These are phyloP conservation scores for Lactuca sativa DNA, from an alignment of 129 eudicot species.

Conservation along the genomic window DNA sequence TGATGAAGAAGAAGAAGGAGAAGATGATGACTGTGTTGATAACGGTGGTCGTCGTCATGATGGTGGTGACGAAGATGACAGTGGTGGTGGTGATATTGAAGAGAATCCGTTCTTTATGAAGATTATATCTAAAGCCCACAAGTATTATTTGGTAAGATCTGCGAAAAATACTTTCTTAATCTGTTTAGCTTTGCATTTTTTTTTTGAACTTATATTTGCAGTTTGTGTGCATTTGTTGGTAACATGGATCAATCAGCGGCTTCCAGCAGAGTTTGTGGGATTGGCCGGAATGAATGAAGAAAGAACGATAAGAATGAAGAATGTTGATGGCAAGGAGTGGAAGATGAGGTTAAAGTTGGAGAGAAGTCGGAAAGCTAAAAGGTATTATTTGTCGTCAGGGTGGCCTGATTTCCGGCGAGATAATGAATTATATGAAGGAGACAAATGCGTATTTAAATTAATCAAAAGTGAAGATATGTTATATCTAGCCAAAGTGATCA, in stretches of 20 bases:
- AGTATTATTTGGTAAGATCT: too few species aligned
- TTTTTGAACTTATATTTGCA: background rate
- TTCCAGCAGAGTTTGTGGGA: background rate
- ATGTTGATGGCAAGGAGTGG: conserved; percentile 4
- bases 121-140: too few species aligned
- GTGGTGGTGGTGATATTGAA: too few species aligned
- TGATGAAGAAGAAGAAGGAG: too few species aligned
- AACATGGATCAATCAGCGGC: background rate
- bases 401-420: background rate
- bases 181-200: too few species aligned
- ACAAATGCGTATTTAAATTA: conserved; percentile 8
- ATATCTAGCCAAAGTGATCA: background rate
- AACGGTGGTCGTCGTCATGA: too few species aligned
- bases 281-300: background rate
- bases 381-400: conserved; percentile 3
- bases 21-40: too few species aligned
- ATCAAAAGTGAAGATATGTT: background rate
- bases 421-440: conserved; percentile 15
- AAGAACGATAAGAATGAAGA: background rate
- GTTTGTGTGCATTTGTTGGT: too few species aligned
- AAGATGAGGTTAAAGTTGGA: background rate
- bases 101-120: too few species aligned
- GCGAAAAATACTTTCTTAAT: background rate
- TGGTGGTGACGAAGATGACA: too few species aligned
- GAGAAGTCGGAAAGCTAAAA: too few species aligned